Evolutionary conservation across 2,329 filamentous ascomycete genomes (phyloP), one percentile per base, ranked within the genome.

Genomic region (Plectosphaerella cucumerina): DNA sequence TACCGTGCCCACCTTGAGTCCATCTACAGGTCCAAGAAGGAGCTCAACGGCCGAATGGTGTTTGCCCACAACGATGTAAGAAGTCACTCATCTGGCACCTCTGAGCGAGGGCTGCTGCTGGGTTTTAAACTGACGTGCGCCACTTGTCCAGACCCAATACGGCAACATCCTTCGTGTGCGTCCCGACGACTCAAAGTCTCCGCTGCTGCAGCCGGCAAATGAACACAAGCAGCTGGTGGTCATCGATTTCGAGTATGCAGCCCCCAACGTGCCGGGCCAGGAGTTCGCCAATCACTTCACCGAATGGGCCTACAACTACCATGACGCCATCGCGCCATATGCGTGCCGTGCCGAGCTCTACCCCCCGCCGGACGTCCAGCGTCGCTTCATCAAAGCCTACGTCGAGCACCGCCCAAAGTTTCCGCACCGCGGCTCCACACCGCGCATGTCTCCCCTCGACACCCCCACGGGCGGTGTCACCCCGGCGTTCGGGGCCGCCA

Each of bases 281-380:
- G 94, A 99, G 68, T 97, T 99, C 65, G 94, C 91, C 52, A 99
- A 99, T 67, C 94, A 99, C 70, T 99, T 99, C 70, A 89, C 90
- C 1, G 94, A 99, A 70, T 99, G 94, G 94, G 89, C 90, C 60
- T 97, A 97, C 76, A 93, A 99, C 70, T 99, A 99, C 70, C 92
- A 97, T 65, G 85, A 94, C 64, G 69, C 82, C 3, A 72, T 75
- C 23, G 71, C 70, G 31, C 75, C 90, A 0, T 84, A 82, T 72
- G 81, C 76, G 22, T 93, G 89, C 75, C 84, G 86, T 61, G 80
- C 80, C 5, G 71, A 73, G 49, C 69, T 73, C 49, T 99, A 96
- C 68, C 94, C 94, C 0, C 90, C 77, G 0, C 70, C 77, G 0
- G 88, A 92, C 50, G 87, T 97, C 67, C 94, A 97, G 65, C 80